phyloP scores from a whole-genome alignment of 2,329 filamentous ascomycete genomes.

The Achaetomium macrosporum region DNA sequence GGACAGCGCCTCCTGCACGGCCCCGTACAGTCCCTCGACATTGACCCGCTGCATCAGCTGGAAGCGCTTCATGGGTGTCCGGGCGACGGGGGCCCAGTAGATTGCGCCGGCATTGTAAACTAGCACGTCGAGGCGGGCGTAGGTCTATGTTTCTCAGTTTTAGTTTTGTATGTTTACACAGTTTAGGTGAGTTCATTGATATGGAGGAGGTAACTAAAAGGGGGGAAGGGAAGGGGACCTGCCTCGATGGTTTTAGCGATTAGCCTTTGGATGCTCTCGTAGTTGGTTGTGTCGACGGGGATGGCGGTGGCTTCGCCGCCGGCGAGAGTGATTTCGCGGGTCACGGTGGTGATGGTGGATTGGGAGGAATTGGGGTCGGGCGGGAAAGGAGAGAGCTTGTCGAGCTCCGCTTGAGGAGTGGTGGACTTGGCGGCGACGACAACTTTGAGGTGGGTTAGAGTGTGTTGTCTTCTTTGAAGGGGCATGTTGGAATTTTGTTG shows the following conservation, averaged over 20 bases:
- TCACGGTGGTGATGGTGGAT: conserved; percentile 77
- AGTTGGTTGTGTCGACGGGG: conserved; percentile 62
- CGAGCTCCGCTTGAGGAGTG: conserved; percentile 48
- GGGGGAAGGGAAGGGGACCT: neutral
- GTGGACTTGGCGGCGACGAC: conserved; percentile 72
- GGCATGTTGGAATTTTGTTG: neutral
- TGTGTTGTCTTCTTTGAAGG: neutral
- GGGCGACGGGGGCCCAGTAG: conserved; percentile 71
- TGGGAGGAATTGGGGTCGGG: conserved; percentile 68
- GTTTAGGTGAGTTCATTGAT: neutral
- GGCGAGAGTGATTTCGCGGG: conserved; percentile 61
- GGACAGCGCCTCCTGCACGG: conserved; percentile 63
- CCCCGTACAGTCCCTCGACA: conserved; percentile 67
- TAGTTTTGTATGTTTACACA: neutral
- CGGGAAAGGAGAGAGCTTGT: conserved; percentile 53
- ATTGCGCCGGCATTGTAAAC: conserved; percentile 83
- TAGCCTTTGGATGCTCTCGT: conserved; percentile 54
- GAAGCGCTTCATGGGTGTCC: conserved; percentile 71
- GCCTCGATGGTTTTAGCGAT: conserved; percentile 48
- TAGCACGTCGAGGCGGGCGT: conserved; percentile 64
- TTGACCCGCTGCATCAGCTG: conserved; percentile 72
- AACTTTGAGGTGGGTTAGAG: conserved; percentile 41
- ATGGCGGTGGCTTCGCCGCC: conserved; percentile 62
- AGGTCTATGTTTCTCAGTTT: conserved; percentile 34
- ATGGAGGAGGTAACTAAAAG: neutral